phyloP scores from a whole-genome alignment of 805 yeast genomes.

The Cyberlindnera veronae region DNA sequence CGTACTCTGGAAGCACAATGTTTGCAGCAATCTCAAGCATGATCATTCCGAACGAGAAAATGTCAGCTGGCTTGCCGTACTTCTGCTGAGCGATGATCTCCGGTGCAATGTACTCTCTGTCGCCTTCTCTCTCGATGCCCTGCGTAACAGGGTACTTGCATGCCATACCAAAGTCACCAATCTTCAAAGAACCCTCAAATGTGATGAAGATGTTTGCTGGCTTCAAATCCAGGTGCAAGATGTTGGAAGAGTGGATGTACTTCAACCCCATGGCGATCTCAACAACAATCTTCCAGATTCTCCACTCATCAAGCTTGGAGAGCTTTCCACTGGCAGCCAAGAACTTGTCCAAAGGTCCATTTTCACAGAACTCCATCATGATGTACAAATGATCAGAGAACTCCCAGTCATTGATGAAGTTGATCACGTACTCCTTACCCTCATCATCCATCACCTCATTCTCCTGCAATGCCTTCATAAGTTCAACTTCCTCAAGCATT shows the following conservation, averaged over 20 bases:
- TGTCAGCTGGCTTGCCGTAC: conserved; percentile 90
- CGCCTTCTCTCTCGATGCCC: conserved; percentile 88
- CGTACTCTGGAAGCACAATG: conserved; percentile 91
- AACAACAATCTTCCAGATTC: conserved; percentile 93
- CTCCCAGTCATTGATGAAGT: conserved; percentile 85
- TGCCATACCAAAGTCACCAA: conserved; percentile 97
- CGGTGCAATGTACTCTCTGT: conserved; percentile 96
- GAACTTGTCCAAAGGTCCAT: conserved; percentile 83
- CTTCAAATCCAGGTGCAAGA: conserved; percentile 85
- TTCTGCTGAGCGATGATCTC: conserved; percentile 80
- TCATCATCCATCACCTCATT: conserved; percentile 43
- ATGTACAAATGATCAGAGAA: conserved; percentile 71
- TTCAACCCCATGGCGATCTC: conserved; percentile 78
- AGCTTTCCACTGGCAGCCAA: conserved; percentile 72
- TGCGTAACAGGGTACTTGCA: conserved; percentile 69
- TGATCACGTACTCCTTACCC: conserved; percentile 75
- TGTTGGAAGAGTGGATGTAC: conserved; percentile 73
- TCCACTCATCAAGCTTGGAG: conserved; percentile 87
- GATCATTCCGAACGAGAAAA: conserved; percentile 89
- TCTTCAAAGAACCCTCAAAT: conserved; percentile 89
- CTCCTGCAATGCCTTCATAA: conserved; percentile 44
- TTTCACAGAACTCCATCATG: conserved; percentile 94
- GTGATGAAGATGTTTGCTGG: conserved; percentile 95
- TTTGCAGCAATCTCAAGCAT: conserved; percentile 96
- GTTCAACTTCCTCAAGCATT: conserved; percentile 72